These are phyloP conservation scores for Penicillium manginii DNA, from an alignment of 495 filamentous ascomycete species.

Conservation along the genomic window DNA sequence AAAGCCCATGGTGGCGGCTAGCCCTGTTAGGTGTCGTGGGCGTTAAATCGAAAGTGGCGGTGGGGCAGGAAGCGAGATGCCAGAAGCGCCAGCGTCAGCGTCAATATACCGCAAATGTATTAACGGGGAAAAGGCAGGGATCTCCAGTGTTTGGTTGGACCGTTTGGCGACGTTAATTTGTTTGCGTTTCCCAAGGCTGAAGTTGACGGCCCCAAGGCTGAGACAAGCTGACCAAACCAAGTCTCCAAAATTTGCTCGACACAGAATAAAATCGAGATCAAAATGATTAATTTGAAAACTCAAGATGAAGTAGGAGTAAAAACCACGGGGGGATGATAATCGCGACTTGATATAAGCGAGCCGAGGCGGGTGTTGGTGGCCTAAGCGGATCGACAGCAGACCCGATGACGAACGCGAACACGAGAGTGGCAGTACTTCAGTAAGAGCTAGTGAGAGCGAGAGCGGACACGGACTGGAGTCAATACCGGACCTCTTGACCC, in stretches of 20 bases:
- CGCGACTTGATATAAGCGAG: not conserved
- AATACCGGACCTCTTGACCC: not conserved
- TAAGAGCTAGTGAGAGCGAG: too few species aligned
- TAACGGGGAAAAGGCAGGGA: not conserved
- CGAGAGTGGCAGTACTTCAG: not conserved
- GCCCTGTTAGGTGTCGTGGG: not conserved
- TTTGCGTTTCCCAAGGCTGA: not conserved
- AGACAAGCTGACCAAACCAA: not conserved
- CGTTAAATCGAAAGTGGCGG: not conserved
- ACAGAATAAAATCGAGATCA: not conserved
- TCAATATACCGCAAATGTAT: too few species aligned
- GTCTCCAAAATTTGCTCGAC: not conserved
- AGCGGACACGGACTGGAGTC: not conserved
- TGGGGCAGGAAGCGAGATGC: not conserved
- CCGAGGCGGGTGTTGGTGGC: not conserved
- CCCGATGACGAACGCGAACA: not conserved
- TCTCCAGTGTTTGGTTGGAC: not conserved
- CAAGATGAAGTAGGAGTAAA: not conserved
- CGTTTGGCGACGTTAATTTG: not conserved
- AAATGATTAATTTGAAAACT: not conserved
- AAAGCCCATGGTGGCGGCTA: slow-evolving; percentile 17
- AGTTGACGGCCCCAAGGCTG: not conserved
- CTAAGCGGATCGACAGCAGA: not conserved
- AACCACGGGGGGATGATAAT: not conserved
- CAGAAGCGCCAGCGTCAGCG: not conserved